These are phyloP conservation scores for Penicillium cataractarum DNA, from an alignment of 495 filamentous ascomycete genomes.

Conservation along the genomic window DNA sequence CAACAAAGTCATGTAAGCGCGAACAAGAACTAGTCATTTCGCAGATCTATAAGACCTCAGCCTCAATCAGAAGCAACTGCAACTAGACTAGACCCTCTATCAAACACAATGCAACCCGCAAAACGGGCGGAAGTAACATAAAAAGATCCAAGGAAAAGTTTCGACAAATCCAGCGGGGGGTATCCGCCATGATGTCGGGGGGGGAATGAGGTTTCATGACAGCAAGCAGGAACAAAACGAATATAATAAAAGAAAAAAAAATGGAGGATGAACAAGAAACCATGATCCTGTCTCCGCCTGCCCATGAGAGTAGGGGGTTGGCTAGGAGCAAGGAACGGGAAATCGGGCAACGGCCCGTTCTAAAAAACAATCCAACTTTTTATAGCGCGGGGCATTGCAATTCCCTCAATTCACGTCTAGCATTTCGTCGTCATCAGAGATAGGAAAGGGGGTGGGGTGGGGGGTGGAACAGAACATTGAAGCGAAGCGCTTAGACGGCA, in stretches of 20 bases:
- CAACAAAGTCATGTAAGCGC: neutral
- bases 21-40: constrained; percentile 18
- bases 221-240: constrained; percentile 4
- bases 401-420: constrained; percentile 46
- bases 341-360: constrained; percentile 6
- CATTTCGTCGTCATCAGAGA: constrained; percentile 47
- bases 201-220: constrained; percentile 16
- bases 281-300: constrained; percentile 2
- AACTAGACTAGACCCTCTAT: constrained; percentile 26
- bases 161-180: constrained; percentile 6
- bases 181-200: constrained; percentile 9
- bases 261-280: constrained; percentile 8
- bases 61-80: constrained; percentile 8
- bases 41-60: constrained; percentile 6
- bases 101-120: constrained; percentile 20
- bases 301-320: neutral
- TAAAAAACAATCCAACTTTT: constrained; percentile 14
- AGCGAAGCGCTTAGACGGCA: constrained; percentile 43
- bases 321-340: constrained; percentile 1
- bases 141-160: constrained; percentile 16
- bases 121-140: constrained; percentile 15
- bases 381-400: constrained; percentile 22
- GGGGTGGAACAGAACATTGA: constrained; percentile 10
- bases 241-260: constrained; percentile 1
- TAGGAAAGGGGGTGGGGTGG: constrained; percentile 19